These are phyloP conservation scores for Colletotrichum sublineola DNA, from an alignment of 2,329 filamentous ascomycete genomes.

Conservation along the genomic window DNA sequence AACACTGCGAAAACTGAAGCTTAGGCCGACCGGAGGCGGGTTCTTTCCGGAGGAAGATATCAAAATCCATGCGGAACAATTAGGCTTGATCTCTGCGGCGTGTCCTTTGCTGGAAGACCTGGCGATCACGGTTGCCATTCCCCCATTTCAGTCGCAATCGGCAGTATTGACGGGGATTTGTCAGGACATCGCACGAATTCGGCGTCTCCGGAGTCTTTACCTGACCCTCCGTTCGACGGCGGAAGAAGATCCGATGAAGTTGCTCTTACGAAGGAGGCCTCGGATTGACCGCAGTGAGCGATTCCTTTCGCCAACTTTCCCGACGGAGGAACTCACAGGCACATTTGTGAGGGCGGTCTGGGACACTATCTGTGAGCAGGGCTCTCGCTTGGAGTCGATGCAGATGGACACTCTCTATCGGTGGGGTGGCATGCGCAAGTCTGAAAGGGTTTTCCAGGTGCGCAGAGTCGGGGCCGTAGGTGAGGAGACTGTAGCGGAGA, in stretches of 20 bases:
- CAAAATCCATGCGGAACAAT: background rate
- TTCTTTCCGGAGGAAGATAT: background rate
- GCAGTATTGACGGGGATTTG: background rate
- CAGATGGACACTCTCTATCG: constrained; percentile 9
- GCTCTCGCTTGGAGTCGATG: constrained; percentile 13
- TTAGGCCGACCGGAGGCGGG: background rate
- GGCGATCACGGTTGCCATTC: background rate
- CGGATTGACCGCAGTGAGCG: background rate
- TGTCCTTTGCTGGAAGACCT: constrained; percentile 8
- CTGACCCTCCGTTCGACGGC: background rate
- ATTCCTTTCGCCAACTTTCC: background rate
- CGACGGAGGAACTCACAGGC: background rate
- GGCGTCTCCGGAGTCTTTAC: constrained; percentile 6
- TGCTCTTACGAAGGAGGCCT: constrained; percentile 6
- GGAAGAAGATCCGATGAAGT: background rate
- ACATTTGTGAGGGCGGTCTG: background rate
- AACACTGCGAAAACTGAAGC: constrained; percentile 5
- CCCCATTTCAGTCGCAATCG: background rate
- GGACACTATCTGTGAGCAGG: constrained; percentile 12
- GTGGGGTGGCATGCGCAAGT: constrained; percentile 13
- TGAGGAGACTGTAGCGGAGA: background rate
- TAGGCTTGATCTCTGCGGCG: background rate
- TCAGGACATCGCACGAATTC: background rate
- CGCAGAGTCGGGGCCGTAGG: constrained; percentile 8
- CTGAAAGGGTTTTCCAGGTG: constrained; percentile 8